Percentiles rank a stretch among this genome's conserved stretches.
These are phyloP conservation scores for Fusarium beomiforme DNA, from an alignment of 2,329 filamentous ascomycete species.

Conservation along the genomic window DNA sequence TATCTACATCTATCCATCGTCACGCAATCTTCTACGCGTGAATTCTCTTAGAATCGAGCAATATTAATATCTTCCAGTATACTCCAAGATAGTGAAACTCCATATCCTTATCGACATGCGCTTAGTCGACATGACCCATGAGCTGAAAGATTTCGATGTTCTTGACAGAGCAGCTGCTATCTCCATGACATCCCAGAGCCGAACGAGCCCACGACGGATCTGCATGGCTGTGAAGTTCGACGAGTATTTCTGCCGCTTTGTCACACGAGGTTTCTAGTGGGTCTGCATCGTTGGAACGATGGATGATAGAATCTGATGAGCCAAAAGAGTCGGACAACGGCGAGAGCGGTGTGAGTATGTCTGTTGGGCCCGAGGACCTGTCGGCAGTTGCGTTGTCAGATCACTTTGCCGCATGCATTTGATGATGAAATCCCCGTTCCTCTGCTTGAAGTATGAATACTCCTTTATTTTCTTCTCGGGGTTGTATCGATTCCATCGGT, in stretches of 20 bases:
- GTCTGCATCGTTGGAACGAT: not conserved
- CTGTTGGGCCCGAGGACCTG: not conserved
- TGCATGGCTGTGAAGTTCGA: not conserved
- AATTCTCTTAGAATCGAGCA: not conserved
- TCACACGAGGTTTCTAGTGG: not conserved
- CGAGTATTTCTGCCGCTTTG: not conserved
- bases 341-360: no score
- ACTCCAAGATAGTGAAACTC: rapidly evolving
- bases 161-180: not conserved
- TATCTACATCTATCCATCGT: no score
- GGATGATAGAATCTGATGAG: no score
- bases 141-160: not conserved
- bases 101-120: not conserved
- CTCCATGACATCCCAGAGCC: not conserved
- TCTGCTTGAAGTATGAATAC: not conserved
- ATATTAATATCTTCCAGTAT: not conserved
- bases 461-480: not conserved
- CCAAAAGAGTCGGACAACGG: not conserved
- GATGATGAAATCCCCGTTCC: not conserved
- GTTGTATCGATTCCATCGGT: not conserved
- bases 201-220: not conserved
- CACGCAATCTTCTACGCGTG: no score
- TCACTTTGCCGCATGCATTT: not conserved
- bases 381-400: not conserved
- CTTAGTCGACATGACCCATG: not conserved